A percentile compares a stretch with the other conserved stretches of the same genome.
Evolutionary conservation across 2,329 filamentous ascomycete genomes (phyloP).

Genomic region (Lasiodiplodia hormozganensis): DNA sequence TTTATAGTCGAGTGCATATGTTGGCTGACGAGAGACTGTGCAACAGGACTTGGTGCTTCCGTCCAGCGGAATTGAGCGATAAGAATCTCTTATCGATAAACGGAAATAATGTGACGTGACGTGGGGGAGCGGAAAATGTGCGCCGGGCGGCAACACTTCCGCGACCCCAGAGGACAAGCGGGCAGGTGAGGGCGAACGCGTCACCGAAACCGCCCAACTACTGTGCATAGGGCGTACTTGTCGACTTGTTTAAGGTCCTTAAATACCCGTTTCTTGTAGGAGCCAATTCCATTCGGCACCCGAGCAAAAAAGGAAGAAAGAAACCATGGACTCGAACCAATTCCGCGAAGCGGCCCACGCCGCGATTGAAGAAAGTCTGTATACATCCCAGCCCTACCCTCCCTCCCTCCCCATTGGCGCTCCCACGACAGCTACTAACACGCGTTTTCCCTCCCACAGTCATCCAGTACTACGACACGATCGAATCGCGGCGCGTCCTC

Average conservation of each 20-base stretch:
- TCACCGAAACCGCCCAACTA: neutral
- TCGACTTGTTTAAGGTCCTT: neutral
- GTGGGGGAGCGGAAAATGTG: slow-evolving; percentile 2
- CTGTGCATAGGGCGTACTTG: neutral
- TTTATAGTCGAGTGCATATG: neutral
- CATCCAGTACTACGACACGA: slow-evolving; percentile 80
- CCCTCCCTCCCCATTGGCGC: neutral
- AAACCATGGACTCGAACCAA: slow-evolving; percentile 75
- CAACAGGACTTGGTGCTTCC: neutral
- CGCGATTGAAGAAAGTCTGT: slow-evolving; percentile 79
- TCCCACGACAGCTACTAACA: neutral
- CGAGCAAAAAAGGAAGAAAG: neutral
- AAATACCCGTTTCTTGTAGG: neutral
- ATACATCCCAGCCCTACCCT: slow-evolving; percentile 32
- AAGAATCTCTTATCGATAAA: neutral
- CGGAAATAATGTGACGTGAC: neutral
- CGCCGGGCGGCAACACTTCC: slow-evolving; percentile 8
- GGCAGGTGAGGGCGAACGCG: slow-evolving; percentile 14
- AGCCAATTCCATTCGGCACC: neutral
- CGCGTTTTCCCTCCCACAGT: slow-evolving; percentile 58
- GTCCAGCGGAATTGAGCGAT: neutral
- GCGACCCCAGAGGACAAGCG: neutral
- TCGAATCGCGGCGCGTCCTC: slow-evolving; percentile 74
- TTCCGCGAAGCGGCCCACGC: slow-evolving; percentile 79
- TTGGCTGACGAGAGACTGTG: neutral